Conservation (phyloP, 2,329 filamentous ascomycete genomes). For the Cercospora sesami region DNA sequence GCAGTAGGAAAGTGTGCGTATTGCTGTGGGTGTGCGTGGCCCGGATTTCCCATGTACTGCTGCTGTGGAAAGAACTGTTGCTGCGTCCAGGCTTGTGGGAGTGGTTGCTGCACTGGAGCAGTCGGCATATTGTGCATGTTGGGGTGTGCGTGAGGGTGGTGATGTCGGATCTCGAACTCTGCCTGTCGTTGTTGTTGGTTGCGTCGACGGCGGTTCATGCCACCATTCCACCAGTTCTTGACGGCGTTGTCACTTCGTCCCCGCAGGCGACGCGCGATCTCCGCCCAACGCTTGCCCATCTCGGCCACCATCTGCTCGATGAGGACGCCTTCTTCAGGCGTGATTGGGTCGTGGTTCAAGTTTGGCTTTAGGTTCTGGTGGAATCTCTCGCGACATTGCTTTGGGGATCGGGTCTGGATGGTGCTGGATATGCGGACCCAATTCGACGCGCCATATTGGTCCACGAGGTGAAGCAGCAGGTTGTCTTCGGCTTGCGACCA, state of each 20-base stretch:
- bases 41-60: slow-evolving; percentile 31
- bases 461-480: slow-evolving; percentile 68
- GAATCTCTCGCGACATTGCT: slow-evolving; percentile 92
- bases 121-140: slow-evolving; percentile 30
- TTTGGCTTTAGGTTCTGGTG: slow-evolving; percentile 91
- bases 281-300: slow-evolving; percentile 87
- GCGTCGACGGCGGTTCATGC: slow-evolving; percentile 72
- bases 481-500: slow-evolving; percentile 79
- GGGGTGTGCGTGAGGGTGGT: slow-evolving; percentile 29
- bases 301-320: slow-evolving; percentile 77
- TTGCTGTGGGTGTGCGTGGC: slow-evolving; percentile 32
- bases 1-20: slow-evolving; percentile 36
- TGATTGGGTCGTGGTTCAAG: slow-evolving; percentile 74
- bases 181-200: slow-evolving; percentile 41
- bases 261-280: slow-evolving; percentile 78
- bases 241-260: slow-evolving; percentile 92
- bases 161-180: slow-evolving; percentile 38
- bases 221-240: slow-evolving; percentile 98
- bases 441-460: slow-evolving; percentile 72
- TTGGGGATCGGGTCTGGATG: slow-evolving; percentile 77
- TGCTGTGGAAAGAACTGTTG: slow-evolving; percentile 26
- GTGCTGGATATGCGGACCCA: slow-evolving; percentile 84
- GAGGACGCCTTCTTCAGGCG: slow-evolving; percentile 69
- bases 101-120: slow-evolving; percentile 30
- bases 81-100: slow-evolving; percentile 30